Conservation (phyloP, 345 rosid genomes). For the Mallotus nudiflorus region DNA sequence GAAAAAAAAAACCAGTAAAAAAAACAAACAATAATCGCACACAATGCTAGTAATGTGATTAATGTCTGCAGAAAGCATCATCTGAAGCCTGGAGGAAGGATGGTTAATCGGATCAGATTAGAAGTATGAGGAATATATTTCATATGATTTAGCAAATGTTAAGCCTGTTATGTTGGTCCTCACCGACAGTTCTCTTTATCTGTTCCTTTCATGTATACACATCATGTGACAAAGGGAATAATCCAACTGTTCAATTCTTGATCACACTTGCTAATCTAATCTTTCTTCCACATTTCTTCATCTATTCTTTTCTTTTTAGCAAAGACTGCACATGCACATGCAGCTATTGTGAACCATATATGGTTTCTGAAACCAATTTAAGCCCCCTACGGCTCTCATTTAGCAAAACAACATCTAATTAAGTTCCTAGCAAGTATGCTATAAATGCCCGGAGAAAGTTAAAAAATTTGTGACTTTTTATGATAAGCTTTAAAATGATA, state of each 20-base stretch:
- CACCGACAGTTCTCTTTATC: not conserved
- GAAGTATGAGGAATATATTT: too few species aligned
- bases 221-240: conserved; percentile 6
- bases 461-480: too few species aligned
- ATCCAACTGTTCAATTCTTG: conserved; percentile 8
- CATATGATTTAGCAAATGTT: not conserved
- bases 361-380: not conserved
- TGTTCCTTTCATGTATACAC: not conserved
- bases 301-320: not conserved
- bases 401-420: too few species aligned
- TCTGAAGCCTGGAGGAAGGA: too few species aligned
- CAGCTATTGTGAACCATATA: not conserved
- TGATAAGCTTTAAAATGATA: too few species aligned
- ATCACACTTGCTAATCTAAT: not conserved
- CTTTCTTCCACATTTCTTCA: not conserved
- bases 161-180: conserved; percentile 1
- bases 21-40: too few species aligned
- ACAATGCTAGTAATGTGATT: too few species aligned
- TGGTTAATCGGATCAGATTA: too few species aligned
- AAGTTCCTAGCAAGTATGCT: too few species aligned
- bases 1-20: too few species aligned
- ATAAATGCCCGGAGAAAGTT: too few species aligned
- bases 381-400: not conserved
- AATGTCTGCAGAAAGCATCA: too few species aligned
- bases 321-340: not conserved